These are phyloP conservation scores for Poa pratensis DNA, from an alignment of 176 grass and related monocot species.

Conservation along the genomic window DNA sequence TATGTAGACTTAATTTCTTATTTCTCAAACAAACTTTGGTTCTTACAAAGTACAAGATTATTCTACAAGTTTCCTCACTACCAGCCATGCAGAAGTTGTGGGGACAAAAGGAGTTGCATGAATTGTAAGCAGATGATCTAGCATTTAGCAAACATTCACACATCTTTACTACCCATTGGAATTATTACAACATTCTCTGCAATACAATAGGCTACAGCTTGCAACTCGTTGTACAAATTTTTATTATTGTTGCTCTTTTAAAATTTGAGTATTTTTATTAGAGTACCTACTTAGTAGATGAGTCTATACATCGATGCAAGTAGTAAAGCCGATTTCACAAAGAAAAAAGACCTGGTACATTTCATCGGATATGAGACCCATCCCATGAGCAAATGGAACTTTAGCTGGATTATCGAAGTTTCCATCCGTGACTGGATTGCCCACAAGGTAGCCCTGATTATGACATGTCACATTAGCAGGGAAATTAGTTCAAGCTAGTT, in stretches of 20 bases:
- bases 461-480: not conserved
- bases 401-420: conserved; percentile 42
- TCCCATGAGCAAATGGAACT: conserved; percentile 64
- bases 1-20: not conserved
- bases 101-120: not conserved
- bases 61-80: not conserved
- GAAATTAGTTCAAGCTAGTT: not conserved
- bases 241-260: too few relatives aligned
- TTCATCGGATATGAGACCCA: conserved; percentile 72
- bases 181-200: not conserved
- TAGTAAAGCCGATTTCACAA: not conserved
- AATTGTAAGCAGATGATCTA: not conserved
- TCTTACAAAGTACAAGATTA: not conserved
- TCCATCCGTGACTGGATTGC: conserved; percentile 62
- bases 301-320: not conserved
- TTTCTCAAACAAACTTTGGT: not conserved
- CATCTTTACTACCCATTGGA: not conserved
- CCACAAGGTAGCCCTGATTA: conserved; percentile 66
- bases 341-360: conserved; percentile 55
- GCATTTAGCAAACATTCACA: not conserved
- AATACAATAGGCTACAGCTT: not conserved
- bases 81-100: not conserved
- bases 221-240: not conserved
- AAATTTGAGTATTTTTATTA: too few relatives aligned
- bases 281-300: not conserved